Evolutionary conservation across 805 yeast species (phyloP).

Genomic region (Kurtzmaniella cleridarum): DNA sequence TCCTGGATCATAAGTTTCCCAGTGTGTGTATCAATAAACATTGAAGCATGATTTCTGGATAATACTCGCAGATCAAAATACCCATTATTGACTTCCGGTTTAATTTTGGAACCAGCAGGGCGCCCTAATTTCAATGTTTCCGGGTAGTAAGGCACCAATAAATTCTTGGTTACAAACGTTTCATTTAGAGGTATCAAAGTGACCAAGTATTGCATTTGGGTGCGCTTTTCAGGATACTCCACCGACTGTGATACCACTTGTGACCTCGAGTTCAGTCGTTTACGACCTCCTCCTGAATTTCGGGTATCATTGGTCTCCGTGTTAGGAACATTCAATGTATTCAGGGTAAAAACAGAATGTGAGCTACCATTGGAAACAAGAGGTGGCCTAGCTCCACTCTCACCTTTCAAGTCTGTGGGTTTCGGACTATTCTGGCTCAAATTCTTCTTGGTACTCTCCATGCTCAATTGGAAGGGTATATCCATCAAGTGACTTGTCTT

Average conservation of each 20-base stretch:
- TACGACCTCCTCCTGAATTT: slow-evolving; percentile 12
- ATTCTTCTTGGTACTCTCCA: too few relatives aligned
- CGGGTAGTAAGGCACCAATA: slow-evolving; percentile 77
- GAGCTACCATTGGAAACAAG: too few relatives aligned
- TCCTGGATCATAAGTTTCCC: slow-evolving; percentile 77
- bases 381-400: too few relatives aligned
- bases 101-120: slow-evolving; percentile 64
- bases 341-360: too few relatives aligned
- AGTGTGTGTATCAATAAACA: slow-evolving; percentile 60
- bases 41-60: slow-evolving; percentile 89
- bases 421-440: too few relatives aligned
- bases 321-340: too few relatives aligned
- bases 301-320: not conserved
- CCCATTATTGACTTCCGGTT: slow-evolving; percentile 72
- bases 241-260: slow-evolving; percentile 22
- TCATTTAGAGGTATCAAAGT: slow-evolving; percentile 72
- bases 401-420: too few relatives aligned
- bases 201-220: slow-evolving; percentile 48
- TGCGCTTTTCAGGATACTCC: slow-evolving; percentile 18
- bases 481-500: too few relatives aligned
- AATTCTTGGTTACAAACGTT: slow-evolving; percentile 73
- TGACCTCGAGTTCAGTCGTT: slow-evolving; percentile 38
- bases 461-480: too few relatives aligned
- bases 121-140: slow-evolving; percentile 84
- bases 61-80: slow-evolving; percentile 91